Base-by-base conservation (phyloP, 345 rosid species). In the Bruguiera parviflora region DNA sequence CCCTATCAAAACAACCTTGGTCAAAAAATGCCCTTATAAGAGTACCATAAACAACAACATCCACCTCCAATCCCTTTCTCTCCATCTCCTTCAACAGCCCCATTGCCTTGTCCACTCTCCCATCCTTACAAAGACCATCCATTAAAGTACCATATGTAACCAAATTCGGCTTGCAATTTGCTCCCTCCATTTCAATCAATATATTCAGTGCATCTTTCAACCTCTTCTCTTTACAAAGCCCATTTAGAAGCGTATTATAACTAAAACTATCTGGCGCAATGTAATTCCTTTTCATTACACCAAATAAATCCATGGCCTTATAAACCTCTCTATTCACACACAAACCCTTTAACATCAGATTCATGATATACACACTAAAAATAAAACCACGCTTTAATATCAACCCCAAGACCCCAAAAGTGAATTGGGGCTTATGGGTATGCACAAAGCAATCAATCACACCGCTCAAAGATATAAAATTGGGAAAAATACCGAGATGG, bases 81-180 rank as follows among this genome's bases (percentile, higher is more conserved):
- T 67, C 78, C 88, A 86, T 80, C 58, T 84, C 83, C 67, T 75
- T 63, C 18, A 80, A 49, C 64, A 87, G 65, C 10, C 68, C 69
- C 77, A 80, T 20, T 0, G 92, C 89, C 73, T 74, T 81, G 20
- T 76, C 92, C 67, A 79, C 80, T 69, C 72, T 76, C 35, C 88
- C 89, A 51, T 62, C 80, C 74, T 80, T 84, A 49, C 89, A 84
- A 65, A 89, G 84, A 9, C 88, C 90, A 73, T 87, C 75, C 68
- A 89, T 82, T 68, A 89, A 67, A 62, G 76, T 82, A 56, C 79
- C 46, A 53, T 83, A 84, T 35, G 88, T 84, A 37, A 80, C 70
- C 39, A 68, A 53, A 77, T 74, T 77, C 19, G 88, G 82, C 22
- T 68, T 67, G 66, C 83, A 78, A 68, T 70, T 70, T n/a, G 25